These are phyloP conservation scores for Wallacemonas sp. DNA, from an alignment of 208 protist species.

Conservation along the genomic window DNA sequence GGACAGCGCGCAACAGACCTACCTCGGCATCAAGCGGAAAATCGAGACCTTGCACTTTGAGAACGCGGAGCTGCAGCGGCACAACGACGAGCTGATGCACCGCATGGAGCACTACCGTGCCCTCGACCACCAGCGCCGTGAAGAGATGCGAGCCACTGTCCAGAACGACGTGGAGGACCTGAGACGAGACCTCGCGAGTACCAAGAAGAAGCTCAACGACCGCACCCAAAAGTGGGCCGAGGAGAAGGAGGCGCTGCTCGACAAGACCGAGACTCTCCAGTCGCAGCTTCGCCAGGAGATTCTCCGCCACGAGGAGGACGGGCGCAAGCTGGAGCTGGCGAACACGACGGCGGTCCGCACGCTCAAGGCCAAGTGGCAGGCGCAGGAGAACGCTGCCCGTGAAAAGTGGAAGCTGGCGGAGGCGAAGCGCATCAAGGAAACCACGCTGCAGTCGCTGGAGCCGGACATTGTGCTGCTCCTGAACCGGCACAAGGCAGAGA, in stretches of 20 bases:
- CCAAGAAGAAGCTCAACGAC: conserved; percentile 34
- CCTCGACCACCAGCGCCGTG: conserved; percentile 38
- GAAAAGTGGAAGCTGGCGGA: conserved; percentile 87
- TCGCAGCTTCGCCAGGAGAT: conserved; percentile 55
- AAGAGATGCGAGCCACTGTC: conserved; percentile 27
- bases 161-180: conserved; percentile 53
- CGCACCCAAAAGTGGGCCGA: conserved; percentile 39
- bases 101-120: conserved; percentile 42
- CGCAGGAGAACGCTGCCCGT: conserved; percentile 76
- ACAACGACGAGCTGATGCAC: conserved; percentile 66
- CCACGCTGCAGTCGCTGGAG: conserved; percentile 89
- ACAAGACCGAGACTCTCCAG: conserved; percentile 60
- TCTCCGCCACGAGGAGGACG: conserved; percentile 50
- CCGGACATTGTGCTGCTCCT: conserved; percentile 92
- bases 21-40: conserved; percentile 81
- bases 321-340: conserved; percentile 55
- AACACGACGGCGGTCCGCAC: conserved; percentile 65
- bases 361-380: conserved; percentile 68
- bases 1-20: conserved; percentile 58
- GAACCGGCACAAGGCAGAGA: conserved; percentile 91
- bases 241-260: conserved; percentile 55
- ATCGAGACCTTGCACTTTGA: conserved; percentile 77
- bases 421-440: conserved; percentile 90
- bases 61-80: conserved; percentile 67
- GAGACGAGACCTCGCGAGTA: conserved; percentile 29